Percentiles rank a stretch among this genome's conserved stretches.
These are phyloP conservation scores for Talaromyces adpressus DNA, from an alignment of 495 filamentous ascomycete genomes.

Conservation along the genomic window DNA sequence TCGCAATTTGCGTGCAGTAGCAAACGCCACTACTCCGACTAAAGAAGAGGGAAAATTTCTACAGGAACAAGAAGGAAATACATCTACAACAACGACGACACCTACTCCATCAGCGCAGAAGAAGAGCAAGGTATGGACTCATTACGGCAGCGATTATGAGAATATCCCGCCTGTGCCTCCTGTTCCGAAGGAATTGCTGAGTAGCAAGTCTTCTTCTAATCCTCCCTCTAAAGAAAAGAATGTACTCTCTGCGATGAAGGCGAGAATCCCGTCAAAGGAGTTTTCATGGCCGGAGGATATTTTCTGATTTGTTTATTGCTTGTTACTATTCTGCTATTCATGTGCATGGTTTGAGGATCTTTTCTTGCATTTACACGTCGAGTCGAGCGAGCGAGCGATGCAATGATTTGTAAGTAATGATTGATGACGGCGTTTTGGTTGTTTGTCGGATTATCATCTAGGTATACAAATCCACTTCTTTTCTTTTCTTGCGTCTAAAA, in stretches of 20 bases:
- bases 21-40: slow-evolving; percentile 9
- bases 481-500: neutral
- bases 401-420: neutral
- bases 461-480: neutral
- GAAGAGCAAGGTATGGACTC: slow-evolving; percentile 13
- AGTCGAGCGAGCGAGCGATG: neutral
- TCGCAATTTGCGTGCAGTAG: slow-evolving; percentile 17
- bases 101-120: neutral
- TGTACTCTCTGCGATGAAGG: neutral
- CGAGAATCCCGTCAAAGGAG: slow-evolving; percentile 13
- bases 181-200: slow-evolving; percentile 29
- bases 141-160: slow-evolving; percentile 10
- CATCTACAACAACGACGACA: slow-evolving; percentile 9
- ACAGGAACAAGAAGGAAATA: slow-evolving; percentile 7
- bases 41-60: slow-evolving; percentile 7
- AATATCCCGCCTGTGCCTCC: slow-evolving; percentile 41
- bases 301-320: slow-evolving; percentile 20
- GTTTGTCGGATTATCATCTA: neutral
- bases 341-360: neutral
- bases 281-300: slow-evolving; percentile 44
- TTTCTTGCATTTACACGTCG: slow-evolving; percentile 2
- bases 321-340: neutral
- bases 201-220: neutral
- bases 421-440: neutral
- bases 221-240: neutral